Evolutionary conservation across 306 rosid species (phyloP), one percentile per base, ranked within the genome.

Genomic region (Alnus glutinosa): DNA sequence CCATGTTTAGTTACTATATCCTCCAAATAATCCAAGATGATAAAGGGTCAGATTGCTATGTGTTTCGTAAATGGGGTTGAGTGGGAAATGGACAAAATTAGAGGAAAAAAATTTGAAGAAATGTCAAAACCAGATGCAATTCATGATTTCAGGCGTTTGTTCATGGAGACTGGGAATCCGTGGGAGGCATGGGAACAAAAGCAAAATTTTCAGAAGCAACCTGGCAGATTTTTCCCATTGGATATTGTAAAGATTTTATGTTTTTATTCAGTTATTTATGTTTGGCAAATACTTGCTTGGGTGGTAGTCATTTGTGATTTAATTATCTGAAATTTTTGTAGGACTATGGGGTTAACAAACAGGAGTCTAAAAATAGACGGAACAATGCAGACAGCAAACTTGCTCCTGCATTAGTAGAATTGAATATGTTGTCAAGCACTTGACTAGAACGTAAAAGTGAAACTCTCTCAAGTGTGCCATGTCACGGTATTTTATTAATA

Each of bases 161-260:
- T 95, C 86, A 88, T 86, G 59, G 98, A 95, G 88, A 95, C 98
- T 75, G 98, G 97, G 73, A 95, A 95, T 81, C 81, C 96, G 58
- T 95, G 97, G 98, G 98, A 95, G 87, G 97, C 98, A n/a, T 95
- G 98, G 98, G 97, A 90, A 78, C 84, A 82, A 82, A 86, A 88
- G 51, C 86, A 85, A 86, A 86, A 87, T 62, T 91, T 95, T 80
- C 88, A 89, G 86, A 95, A 95, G 90, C 92, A 91, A 83, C 98
- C 98, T 67, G 98, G 98, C 80, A 86, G 88, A 90, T 95, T 95
- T 84, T 95, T 92, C 84, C 98, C 98, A 28, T 81, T 95, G 90
- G 98, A 92, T 72, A 92, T 95, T 68, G 98, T 95, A 92, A 77
- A 39, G n/a, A 70, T 79, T 69, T 42, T 64, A 37, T 57, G 52